These are phyloP conservation scores for Aspergillus mulundensis DNA, from an alignment of 495 filamentous ascomycete species.

Conservation along the genomic window DNA sequence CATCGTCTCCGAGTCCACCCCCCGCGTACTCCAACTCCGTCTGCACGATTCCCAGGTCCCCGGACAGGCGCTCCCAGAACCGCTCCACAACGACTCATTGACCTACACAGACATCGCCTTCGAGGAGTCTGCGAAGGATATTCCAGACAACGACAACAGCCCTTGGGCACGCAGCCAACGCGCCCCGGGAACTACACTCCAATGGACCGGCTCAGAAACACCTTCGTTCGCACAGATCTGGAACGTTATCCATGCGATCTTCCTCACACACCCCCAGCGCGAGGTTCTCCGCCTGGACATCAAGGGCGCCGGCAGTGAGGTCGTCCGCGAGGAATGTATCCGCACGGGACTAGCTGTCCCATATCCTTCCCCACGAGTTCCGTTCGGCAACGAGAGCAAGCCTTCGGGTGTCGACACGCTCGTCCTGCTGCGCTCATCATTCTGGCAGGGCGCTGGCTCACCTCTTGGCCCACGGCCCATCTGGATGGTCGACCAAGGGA, in stretches of 20 bases:
- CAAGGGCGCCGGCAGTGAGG: conserved; percentile 32
- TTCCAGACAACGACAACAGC: conserved; percentile 39
- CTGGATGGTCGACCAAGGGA: conserved; percentile 46
- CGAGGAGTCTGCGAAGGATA: conserved; percentile 17
- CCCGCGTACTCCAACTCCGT: conserved; percentile 21
- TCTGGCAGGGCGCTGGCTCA: conserved; percentile 67
- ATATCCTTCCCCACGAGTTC: conserved; percentile 37
- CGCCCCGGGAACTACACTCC: conserved; percentile 33
- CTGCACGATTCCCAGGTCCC: conserved; percentile 22
- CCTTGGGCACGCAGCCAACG: conserved; percentile 43
- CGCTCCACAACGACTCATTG: conserved; percentile 30
- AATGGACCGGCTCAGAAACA: conserved; percentile 32
- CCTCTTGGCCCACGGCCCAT: conserved; percentile 59
- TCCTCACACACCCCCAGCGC: conserved; percentile 48
- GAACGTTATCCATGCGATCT: conserved; percentile 57
- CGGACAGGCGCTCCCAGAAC: conserved; percentile 26
- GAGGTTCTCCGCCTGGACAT: conserved; percentile 53
- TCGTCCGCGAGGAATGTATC: conserved; percentile 47
- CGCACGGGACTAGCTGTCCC: conserved; percentile 48
- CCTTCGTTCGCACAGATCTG: conserved; percentile 58
- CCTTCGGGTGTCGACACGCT: conserved; percentile 22
- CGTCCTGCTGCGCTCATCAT: conserved; percentile 42
- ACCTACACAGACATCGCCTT: conserved; percentile 31
- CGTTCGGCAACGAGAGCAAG: conserved; percentile 21
- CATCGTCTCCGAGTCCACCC: conserved; percentile 19